A percentile compares a stretch with the other conserved stretches of the same genome.
These are phyloP conservation scores for Hygrocybe punicea DNA, from an alignment of 768 basidiomycete genomes.

Conservation along the genomic window DNA sequence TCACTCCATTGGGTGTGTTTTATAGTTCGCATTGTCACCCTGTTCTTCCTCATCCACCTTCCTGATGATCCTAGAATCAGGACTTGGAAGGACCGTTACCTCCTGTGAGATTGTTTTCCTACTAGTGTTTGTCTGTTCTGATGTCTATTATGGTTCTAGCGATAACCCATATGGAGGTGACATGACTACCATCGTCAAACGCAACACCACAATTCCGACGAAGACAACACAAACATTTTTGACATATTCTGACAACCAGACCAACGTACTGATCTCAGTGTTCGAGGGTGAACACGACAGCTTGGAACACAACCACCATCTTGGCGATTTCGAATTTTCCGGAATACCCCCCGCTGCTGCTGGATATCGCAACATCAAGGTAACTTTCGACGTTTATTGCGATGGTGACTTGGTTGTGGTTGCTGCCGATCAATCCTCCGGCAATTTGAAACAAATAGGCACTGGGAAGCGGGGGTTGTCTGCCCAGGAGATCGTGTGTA, in stretches of 20 bases:
- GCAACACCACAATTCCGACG: constrained; percentile 32
- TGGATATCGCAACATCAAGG: constrained; percentile 88
- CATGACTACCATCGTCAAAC: constrained; percentile 55
- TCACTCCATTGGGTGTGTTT: constrained; percentile 40
- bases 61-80: no score
- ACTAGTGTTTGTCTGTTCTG: no score
- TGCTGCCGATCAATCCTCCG: constrained; percentile 78
- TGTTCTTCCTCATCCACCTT: no score
- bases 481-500: constrained; percentile 54
- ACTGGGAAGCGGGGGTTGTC: constrained; percentile 65
- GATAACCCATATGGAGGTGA: no score
- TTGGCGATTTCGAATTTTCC: constrained; percentile 89
- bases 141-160: no score
- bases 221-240: constrained; percentile 53
- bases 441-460: constrained; percentile 69
- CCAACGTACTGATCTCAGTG: constrained; percentile 84
- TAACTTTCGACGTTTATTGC: constrained; percentile 86
- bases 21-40: no score
- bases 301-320: constrained; percentile 87
- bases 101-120: no score
- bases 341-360: constrained; percentile 85
- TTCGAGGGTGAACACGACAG: constrained; percentile 86
- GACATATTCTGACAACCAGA: constrained; percentile 86
- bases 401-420: constrained; percentile 82
- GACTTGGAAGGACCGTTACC: no score